phyloP scores from a whole-genome alignment of 2,329 filamentous ascomycete genomes.

The Neonectria hederae region DNA sequence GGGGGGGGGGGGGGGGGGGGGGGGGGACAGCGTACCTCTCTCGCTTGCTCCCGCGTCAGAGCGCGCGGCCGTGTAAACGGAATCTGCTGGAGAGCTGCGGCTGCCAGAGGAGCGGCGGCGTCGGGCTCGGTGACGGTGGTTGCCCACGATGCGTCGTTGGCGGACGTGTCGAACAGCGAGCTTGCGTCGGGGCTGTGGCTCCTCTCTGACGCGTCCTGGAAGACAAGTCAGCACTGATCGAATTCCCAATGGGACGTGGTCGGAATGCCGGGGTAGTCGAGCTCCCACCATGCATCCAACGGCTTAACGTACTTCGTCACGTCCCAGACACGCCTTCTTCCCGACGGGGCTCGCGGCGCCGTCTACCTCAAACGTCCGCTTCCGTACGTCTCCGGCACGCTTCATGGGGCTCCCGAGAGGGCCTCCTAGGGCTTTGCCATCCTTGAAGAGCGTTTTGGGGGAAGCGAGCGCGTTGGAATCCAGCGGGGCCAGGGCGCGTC shows the following conservation, averaged over 20 bases:
- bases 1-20: too few relatives aligned
- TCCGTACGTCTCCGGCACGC: conserved; percentile 42
- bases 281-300: not conserved
- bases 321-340: conserved; percentile 49
- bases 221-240: conserved; percentile 17
- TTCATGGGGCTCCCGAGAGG: conserved; percentile 38
- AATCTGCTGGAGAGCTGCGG: conserved; percentile 22
- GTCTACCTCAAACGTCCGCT: conserved; percentile 41
- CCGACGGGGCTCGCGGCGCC: conserved; percentile 34
- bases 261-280: not conserved
- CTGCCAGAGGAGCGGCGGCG: conserved; percentile 14
- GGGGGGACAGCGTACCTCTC: conserved; percentile 54
- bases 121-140: conserved; percentile 63
- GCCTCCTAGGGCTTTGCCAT: conserved; percentile 14
- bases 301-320: conserved; percentile 43
- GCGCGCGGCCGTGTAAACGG: conserved; percentile 29
- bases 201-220: conserved; percentile 42
- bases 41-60: conserved; percentile 62
- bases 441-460: conserved; percentile 41
- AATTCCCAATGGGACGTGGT: not conserved
- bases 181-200: conserved; percentile 54
- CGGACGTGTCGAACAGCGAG: conserved; percentile 61
- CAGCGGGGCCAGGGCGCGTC: conserved; percentile 59
- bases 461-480: conserved; percentile 55
- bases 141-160: conserved; percentile 57